A percentile compares a stretch with the other conserved stretches of the same genome.
Conservation (phyloP, 208 protist genomes). For the Porcisia hertigi region DNA sequence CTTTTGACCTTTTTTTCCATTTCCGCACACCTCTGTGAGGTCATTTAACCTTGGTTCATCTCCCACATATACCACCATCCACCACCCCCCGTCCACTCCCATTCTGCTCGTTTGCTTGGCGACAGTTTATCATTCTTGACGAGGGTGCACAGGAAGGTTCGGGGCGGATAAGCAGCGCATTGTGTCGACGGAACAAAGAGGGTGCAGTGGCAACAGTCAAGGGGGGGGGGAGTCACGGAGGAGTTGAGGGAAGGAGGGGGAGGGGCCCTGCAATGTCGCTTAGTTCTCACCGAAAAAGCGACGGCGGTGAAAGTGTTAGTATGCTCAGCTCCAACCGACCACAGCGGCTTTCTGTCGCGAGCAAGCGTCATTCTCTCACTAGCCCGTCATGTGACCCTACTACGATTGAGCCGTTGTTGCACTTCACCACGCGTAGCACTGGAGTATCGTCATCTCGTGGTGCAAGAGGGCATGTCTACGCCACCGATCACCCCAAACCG, state of each 20-base stretch:
- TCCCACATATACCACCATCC: not conserved
- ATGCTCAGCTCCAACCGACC: slow-evolving; percentile 28
- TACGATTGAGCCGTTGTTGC: not conserved
- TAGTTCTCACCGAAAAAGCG: slow-evolving; percentile 1
- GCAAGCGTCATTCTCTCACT: not conserved
- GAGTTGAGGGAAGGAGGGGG: not conserved
- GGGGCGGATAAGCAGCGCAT: not conserved
- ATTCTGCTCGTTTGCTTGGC: not conserved
- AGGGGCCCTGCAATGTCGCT: not conserved
- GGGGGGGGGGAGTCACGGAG: not conserved
- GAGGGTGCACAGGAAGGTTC: not conserved
- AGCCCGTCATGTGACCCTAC: not conserved
- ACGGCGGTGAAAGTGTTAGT: slow-evolving; percentile 4
- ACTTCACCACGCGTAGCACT: not conserved
- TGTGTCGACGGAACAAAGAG: not conserved
- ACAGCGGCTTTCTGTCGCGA: not conserved
- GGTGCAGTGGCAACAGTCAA: not conserved
- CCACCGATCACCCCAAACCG: not conserved
- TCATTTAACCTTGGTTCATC: slow-evolving; percentile 1
- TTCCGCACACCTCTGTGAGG: not conserved
- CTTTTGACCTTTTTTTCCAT: not conserved
- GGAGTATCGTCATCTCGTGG: too few species aligned
- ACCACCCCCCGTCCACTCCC: not conserved
- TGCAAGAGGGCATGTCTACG: not conserved
- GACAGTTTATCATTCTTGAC: not conserved